Conservation (phyloP, 192 early-diverging fungal genomes). For the Neocallimastix lanati region DNA sequence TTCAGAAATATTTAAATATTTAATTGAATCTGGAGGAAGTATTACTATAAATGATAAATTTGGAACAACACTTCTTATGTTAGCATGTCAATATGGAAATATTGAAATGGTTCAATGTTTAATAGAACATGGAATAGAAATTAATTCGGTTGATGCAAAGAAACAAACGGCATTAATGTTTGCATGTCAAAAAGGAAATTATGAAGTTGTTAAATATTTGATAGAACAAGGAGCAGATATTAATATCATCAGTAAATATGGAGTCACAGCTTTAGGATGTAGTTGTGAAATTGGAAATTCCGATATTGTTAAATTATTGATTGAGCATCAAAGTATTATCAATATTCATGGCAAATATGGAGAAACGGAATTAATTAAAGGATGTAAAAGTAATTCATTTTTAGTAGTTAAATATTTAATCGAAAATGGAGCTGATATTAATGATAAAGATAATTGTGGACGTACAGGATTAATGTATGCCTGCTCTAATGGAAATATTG, state of each 20-base stretch:
- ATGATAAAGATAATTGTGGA: background rate
- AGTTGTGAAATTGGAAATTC: background rate
- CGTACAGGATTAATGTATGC: no score
- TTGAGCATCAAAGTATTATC: background rate
- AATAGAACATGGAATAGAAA: background rate
- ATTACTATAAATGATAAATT: no score
- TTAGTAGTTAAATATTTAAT: background rate
- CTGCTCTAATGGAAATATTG: no score
- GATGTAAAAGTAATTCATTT: background rate
- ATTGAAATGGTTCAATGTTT: background rate
- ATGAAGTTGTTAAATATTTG: background rate
- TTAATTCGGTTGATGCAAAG: background rate
- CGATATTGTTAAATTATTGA: background rate
- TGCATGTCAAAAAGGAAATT: background rate
- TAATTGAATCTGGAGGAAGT: no score
- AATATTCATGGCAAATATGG: background rate
- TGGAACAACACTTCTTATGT: no score
- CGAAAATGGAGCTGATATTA: background rate
- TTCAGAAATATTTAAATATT: no score
- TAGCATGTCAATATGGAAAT: no score
- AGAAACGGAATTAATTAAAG: background rate
- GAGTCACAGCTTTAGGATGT: background rate
- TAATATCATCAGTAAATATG: no score
- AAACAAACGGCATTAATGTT: background rate
- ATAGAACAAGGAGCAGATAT: background rate